Evolutionary conservation across 2,329 filamentous ascomycete species (phyloP).

Genomic region (Aspergillus alliaceus): DNA sequence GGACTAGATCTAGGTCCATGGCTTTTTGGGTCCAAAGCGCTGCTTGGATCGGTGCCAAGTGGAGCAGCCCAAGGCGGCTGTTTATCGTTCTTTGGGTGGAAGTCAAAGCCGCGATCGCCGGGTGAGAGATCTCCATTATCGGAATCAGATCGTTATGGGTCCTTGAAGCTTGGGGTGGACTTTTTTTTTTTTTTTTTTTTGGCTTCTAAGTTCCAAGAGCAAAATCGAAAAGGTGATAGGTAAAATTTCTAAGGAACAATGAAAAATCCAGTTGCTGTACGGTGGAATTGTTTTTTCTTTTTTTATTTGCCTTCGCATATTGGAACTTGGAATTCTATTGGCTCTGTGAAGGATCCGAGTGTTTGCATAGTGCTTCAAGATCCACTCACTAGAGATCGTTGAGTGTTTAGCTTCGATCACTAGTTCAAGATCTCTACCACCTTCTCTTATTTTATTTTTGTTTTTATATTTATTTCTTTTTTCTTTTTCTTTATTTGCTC

Average conservation of each 20-base stretch:
- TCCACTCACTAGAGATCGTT: background rate
- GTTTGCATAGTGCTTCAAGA: background rate
- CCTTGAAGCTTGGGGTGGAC: background rate
- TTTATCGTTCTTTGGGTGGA: conserved; percentile 2
- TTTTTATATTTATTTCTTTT: background rate
- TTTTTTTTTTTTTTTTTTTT: background rate
- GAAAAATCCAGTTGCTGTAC: background rate
- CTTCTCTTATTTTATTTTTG: background rate
- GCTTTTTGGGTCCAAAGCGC: too few species aligned
- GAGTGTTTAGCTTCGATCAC: background rate
- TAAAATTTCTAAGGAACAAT: background rate
- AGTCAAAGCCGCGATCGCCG: conserved; percentile 4
- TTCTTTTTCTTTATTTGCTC: background rate
- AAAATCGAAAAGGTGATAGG: background rate
- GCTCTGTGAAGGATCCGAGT: background rate
- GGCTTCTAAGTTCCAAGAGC: background rate
- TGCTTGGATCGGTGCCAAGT: conserved; percentile 1
- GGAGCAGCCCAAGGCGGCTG: background rate
- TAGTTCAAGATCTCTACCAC: background rate
- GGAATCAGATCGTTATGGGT: background rate
- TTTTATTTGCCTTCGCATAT: background rate
- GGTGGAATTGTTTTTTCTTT: background rate
- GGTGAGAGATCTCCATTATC: conserved; percentile 8
- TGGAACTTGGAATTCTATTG: background rate
- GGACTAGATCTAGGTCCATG: background rate